Percentiles rank a stretch among this genome's conserved stretches.
These are phyloP conservation scores for Melampsora larici-populina DNA, from an alignment of 1,284 basidiomycete genomes.

Conservation along the genomic window DNA sequence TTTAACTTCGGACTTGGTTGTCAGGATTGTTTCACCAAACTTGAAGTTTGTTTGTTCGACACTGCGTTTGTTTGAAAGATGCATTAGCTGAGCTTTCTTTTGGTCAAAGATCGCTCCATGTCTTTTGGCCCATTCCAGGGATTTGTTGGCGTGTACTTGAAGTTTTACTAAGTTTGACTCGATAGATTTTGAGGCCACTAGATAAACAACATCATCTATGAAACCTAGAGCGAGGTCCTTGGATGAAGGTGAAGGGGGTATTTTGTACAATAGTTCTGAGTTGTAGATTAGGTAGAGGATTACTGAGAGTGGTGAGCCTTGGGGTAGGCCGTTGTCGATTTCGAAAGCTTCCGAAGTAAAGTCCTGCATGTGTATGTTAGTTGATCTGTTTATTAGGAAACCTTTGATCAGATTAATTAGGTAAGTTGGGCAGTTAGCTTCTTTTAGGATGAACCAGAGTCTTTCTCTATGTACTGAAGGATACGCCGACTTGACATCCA, in stretches of 20 bases:
- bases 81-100: constrained; percentile 14
- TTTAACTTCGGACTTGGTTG: not conserved
- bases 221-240: not conserved
- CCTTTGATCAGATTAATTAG: not conserved
- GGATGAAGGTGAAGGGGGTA: not conserved
- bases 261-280: not conserved
- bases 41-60: not conserved
- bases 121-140: not conserved
- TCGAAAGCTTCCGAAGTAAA: not conserved
- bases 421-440: not conserved
- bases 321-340: not conserved
- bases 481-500: constrained; percentile 7
- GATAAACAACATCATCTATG: constrained; percentile 18
- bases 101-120: constrained; percentile 25
- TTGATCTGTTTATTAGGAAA: constrained; percentile 3
- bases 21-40: not conserved
- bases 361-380: not conserved
- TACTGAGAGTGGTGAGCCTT: constrained; percentile 5
- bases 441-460: not conserved
- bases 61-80: not conserved
- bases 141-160: not conserved
- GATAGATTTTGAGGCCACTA: not conserved
- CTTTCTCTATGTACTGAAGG: constrained; percentile 3
- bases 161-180: not conserved
- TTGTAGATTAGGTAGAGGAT: constrained; percentile 26